Evolutionary conservation across 2,329 filamentous ascomycete genomes (phyloP), one percentile per base, ranked within the genome.

Genomic region (Truncatella angustata): DNA sequence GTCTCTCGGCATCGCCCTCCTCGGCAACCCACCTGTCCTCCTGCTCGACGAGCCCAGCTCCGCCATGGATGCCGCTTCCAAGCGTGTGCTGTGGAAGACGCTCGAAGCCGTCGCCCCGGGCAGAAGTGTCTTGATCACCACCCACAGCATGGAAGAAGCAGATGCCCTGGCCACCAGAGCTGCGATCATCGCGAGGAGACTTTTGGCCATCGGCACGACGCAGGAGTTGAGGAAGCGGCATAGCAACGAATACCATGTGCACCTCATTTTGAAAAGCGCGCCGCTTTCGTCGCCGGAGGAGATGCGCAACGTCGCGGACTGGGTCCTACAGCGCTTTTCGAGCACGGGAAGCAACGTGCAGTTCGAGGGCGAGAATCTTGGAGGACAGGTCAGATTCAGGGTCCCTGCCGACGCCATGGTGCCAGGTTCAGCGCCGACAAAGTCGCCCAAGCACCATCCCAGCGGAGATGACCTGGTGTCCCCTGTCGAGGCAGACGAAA

Each of bases 101-200:
- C 76, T 92, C 0, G 78, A 79, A 5, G 76, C 80, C 2, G 79
- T 91, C 9, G 80, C 83, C 0, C 80, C 83, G 0, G 86, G 87
- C 0, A 79, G 88, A 28, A 83, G 82, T 1, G 74, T 91, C 0
- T 73, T 92, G 0, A 76, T 92, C 34, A 91, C 88, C 0, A 92
- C 88, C 0, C 88, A 92, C 65, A 85, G 80, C 10, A 91, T 92
- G 87, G 88, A 92, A 64, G 89, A 92, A 66, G 88, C 88, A 1
- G 87, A 91, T 58, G 87, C 87, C 1, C 74, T 92, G 3, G 87
- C 88, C 0, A 83, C 80, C 20, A 74, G 85, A 5, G 86, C 85
- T 0, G 87, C 85, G 7, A 90, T 91, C 52, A 39, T 64, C 10
- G 58, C 61, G 2, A 42, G 49, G 23, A 45, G 56, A 9, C 53